Evolutionary conservation across 2,329 filamentous ascomycete genomes (phyloP), one percentile per base, ranked within the genome.

Genomic region (Sporothrix brasiliensis): DNA sequence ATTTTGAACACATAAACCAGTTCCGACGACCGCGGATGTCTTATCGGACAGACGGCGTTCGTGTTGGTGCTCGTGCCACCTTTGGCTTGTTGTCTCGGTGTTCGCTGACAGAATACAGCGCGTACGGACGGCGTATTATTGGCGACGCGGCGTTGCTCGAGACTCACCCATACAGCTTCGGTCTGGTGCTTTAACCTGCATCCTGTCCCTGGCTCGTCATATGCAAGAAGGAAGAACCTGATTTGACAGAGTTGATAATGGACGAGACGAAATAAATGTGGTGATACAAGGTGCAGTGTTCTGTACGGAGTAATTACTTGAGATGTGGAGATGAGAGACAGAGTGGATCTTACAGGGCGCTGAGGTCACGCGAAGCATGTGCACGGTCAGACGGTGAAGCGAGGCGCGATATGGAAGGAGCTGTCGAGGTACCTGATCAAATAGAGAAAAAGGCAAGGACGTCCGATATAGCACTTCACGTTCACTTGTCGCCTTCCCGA

Each of bases 11-110:
- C 2, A 41, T 11, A 44, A 24, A 24, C 19, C 6, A 21, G 21
- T 49, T 16, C 14, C 14, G 16, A 6, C 44, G 16, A 49, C 44
- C 16, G 44, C 11, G 21, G 19, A 21, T 7, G 21, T 24, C 58
- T 63, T 63, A 63, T 63, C 39, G 19, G 58, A 27, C 58, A 47
- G 39, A 63, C 58, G 58, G 58, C 58, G 58, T 63, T 63, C 21
- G n/a, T 63, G 39, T 16, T 30, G 6, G 24, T 30, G 52, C 58
- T 27, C 11, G 58, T 63, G 39, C 13, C 58, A 27, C 58, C 34
- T 3, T 16, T 14, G 5, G 10, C 27, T 24, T 27, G 34, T 34
- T 6, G 53, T 16, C 27, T 60, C 3, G 3, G 2, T 21, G 53
- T 63, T 63, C 58, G 44, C 58, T 39, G 58, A 27, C 56, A 16